Conservation (phyloP, 2,329 filamentous ascomycete species). For the Cladophialophora yegresii region DNA sequence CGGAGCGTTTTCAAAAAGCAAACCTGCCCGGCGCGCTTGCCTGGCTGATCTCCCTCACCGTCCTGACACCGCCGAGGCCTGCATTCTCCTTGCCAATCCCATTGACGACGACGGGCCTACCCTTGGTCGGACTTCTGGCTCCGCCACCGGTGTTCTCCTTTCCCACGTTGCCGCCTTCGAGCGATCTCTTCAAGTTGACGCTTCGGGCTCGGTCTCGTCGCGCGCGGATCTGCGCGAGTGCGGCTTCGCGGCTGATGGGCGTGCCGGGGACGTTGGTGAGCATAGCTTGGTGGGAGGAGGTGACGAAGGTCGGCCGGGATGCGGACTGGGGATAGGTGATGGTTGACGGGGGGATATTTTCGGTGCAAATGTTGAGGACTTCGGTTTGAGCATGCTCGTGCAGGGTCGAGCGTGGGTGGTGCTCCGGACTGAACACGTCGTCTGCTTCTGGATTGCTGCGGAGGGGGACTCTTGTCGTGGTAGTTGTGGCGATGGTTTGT, state of each 20-base stretch:
- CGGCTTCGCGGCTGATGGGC: slow-evolving; percentile 51
- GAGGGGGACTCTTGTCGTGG: slow-evolving; percentile 35
- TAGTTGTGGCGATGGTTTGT: slow-evolving; percentile 25
- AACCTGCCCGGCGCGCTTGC: slow-evolving; percentile 30
- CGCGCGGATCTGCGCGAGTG: slow-evolving; percentile 53
- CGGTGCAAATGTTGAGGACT: slow-evolving; percentile 35
- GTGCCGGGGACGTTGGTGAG: slow-evolving; percentile 44
- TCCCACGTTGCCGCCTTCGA: slow-evolving; percentile 9
- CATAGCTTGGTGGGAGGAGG: slow-evolving; percentile 16
- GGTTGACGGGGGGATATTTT: slow-evolving; percentile 6
- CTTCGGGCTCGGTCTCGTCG: slow-evolving; percentile 50
- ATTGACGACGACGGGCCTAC: slow-evolving; percentile 17
- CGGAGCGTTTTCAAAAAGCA: slow-evolving; percentile 18
- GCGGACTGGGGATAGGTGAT: slow-evolving; percentile 1
- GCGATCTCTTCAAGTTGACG: slow-evolving; percentile 39
- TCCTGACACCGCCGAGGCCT: slow-evolving; percentile 1
- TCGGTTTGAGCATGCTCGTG: slow-evolving; percentile 42
- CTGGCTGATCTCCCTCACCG: slow-evolving; percentile 28
- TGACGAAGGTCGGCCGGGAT: slow-evolving; percentile 8
- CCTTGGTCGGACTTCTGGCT: slow-evolving; percentile 24
- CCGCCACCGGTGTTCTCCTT: slow-evolving; percentile 1
- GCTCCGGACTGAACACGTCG: slow-evolving; percentile 16
- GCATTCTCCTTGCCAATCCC: slow-evolving; percentile 22
- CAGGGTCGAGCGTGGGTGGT: slow-evolving; percentile 32
- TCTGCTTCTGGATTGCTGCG: slow-evolving; percentile 29